Evolutionary conservation across 352 stramenopile species (phyloP).

Genomic region (Plasmopara viticola): DNA sequence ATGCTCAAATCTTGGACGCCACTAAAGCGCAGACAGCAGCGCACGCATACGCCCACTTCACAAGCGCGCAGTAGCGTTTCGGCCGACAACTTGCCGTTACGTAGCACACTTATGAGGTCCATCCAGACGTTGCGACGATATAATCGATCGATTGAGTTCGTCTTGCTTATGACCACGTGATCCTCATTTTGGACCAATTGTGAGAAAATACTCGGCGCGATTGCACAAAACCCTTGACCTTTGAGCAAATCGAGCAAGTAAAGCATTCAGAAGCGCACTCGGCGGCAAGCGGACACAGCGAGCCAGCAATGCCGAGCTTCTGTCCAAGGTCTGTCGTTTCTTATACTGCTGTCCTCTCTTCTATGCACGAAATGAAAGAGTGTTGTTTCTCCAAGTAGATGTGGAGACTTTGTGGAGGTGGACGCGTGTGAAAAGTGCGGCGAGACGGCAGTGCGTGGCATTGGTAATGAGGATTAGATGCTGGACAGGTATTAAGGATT

Average conservation of each 20-base stretch:
- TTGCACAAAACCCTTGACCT: too few species aligned
- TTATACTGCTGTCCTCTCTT: background rate
- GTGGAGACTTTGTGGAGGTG: slow-evolving; percentile 49
- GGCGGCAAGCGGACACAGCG: slow-evolving; percentile 10
- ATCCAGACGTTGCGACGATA: slow-evolving; percentile 3
- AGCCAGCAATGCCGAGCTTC: slow-evolving; percentile 51
- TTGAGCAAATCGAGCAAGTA: background rate
- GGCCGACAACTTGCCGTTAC: slow-evolving; percentile 24
- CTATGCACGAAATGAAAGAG: slow-evolving; percentile 1
- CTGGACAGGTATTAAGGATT: too few species aligned
- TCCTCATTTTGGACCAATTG: too few species aligned
- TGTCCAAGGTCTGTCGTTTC: slow-evolving; percentile 47
- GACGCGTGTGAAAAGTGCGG: slow-evolving; percentile 57
- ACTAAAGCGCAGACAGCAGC: slow-evolving; percentile 63
- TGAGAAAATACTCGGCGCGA: too few species aligned
- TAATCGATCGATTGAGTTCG: too few species aligned
- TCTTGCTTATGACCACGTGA: too few species aligned
- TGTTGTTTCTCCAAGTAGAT: slow-evolving; percentile 22
- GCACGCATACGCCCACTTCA: slow-evolving; percentile 43
- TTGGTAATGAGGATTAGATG: background rate
- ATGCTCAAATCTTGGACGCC: slow-evolving; percentile 33
- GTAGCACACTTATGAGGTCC: slow-evolving; percentile 21
- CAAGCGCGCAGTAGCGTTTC: slow-evolving; percentile 12
- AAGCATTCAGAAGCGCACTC: slow-evolving; percentile 14
- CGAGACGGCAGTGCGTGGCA: slow-evolving; percentile 41